phyloP scores from a whole-genome alignment of 1,284 basidiomycete species.

The Sporisorium iseilematis-ciliati region DNA sequence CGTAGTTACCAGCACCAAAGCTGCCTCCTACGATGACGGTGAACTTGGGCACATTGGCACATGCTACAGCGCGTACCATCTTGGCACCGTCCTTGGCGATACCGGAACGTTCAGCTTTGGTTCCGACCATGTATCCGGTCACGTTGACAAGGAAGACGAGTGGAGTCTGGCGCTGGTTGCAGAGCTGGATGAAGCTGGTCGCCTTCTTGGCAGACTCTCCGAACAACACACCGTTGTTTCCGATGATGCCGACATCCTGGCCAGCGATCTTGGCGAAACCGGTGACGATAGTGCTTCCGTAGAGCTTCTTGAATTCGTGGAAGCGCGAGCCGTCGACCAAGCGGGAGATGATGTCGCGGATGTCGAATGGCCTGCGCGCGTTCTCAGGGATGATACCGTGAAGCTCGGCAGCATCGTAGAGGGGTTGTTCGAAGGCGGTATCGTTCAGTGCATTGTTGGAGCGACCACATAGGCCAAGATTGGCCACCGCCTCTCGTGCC shows the following conservation, averaged over 20 bases:
- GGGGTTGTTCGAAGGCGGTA: conserved; percentile 77
- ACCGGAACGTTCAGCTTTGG: conserved; percentile 91
- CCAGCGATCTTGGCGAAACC: conserved; percentile 73
- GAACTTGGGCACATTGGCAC: conserved; percentile 91
- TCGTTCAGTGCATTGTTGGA: conserved; percentile 20
- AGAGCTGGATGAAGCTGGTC: conserved; percentile 93
- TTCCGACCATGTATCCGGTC: conserved; percentile 90
- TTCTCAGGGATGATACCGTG: conserved; percentile 93
- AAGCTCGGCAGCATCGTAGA: conserved; percentile 84
- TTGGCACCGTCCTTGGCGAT: conserved; percentile 98
- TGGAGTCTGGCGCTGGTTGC: conserved; percentile 89
- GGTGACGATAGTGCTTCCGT: conserved; percentile 88
- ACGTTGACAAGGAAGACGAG: conserved; percentile 94
- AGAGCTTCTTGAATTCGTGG: conserved; percentile 95
- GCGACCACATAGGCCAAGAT: conserved; percentile 73
- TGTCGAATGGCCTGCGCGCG: conserved; percentile 87
- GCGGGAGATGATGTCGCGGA: conserved; percentile 91
- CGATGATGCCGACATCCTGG: conserved; percentile 75
- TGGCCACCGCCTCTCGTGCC: conserved; percentile 83
- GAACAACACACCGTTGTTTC: conserved; percentile 93
- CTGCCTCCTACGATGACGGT: conserved; percentile 95
- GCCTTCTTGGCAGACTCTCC: conserved; percentile 93
- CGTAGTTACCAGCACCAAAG: conserved; percentile 93
- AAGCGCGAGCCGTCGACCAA: conserved; percentile 91
- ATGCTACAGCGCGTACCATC: conserved; percentile 96